phyloP scores from a whole-genome alignment of 2,329 filamentous ascomycete genomes.

The Verticillium alfalfae region DNA sequence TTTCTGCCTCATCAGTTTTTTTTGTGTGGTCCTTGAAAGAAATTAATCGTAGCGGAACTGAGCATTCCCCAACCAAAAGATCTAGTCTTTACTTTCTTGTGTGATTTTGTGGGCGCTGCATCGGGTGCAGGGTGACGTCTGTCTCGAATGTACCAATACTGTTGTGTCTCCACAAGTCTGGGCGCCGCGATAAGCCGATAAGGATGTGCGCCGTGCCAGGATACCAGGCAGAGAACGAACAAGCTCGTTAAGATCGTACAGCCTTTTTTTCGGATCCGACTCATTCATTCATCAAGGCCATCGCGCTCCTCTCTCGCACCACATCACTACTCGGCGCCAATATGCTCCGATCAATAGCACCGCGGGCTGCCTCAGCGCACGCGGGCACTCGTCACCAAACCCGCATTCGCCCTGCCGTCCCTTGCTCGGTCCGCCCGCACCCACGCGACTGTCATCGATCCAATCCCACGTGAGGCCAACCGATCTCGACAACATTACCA shows the following conservation, averaged over 20 bases:
- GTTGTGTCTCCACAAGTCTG: background rate
- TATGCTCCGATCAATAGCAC: slow-evolving; percentile 13
- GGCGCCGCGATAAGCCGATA: slow-evolving; percentile 2
- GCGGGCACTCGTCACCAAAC: background rate
- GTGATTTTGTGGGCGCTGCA: too few relatives aligned
- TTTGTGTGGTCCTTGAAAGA: background rate
- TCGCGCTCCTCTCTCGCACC: background rate
- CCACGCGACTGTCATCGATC: slow-evolving; percentile 9
- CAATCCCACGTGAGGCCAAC: slow-evolving; percentile 57
- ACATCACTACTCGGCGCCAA: background rate
- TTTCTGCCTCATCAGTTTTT: background rate
- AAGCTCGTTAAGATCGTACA: background rate
- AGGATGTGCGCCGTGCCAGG: background rate
- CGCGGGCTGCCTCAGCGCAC: slow-evolving; percentile 9
- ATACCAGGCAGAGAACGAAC: background rate
- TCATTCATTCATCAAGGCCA: background rate
- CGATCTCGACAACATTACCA: slow-evolving; percentile 83
- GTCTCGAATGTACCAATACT: too few relatives aligned
- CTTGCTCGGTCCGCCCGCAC: slow-evolving; percentile 1
- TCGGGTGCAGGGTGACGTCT: background rate
- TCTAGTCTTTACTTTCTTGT: too few relatives aligned
- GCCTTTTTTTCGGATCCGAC: background rate
- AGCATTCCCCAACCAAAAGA: background rate
- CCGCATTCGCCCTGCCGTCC: slow-evolving; percentile 1
- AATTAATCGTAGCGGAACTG: background rate